phyloP scores from a whole-genome alignment of 208 protist genomes.

The Leishmania guyanensis region DNA sequence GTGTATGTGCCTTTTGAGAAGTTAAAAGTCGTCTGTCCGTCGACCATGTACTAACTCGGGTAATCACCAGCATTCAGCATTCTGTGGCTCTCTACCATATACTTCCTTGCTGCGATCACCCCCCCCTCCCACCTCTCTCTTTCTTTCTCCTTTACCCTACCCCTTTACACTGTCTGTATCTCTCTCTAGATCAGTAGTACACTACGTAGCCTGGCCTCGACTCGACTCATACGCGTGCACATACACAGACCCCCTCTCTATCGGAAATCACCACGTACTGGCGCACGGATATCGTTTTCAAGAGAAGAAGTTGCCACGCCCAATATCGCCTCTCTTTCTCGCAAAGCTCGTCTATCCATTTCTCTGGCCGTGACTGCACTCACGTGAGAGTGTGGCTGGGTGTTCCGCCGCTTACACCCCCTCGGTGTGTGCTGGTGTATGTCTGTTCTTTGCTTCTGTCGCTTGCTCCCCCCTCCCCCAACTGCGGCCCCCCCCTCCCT shows the following conservation, averaged over 20 bases:
- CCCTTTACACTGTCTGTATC: too few relatives aligned
- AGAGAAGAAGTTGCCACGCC: neutral
- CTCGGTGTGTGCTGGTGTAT: neutral
- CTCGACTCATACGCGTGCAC: neutral
- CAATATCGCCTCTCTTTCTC: neutral
- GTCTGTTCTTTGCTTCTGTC: neutral
- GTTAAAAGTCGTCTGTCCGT: neutral
- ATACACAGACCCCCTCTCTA: neutral
- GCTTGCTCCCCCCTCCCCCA: neutral
- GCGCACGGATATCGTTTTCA: neutral
- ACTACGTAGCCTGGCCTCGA: neutral
- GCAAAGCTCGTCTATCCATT: neutral
- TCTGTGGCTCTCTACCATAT: neutral
- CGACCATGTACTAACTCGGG: neutral
- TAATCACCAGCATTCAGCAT: neutral
- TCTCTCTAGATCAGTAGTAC: neutral
- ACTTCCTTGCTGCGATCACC: neutral
- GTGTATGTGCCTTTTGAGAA: neutral
- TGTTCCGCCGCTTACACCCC: neutral
- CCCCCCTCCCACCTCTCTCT: neutral
- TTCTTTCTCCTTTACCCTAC: neutral
- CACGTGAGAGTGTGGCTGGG: neutral
- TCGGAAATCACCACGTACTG: neutral
- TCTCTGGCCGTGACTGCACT: neutral
- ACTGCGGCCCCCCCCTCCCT: neutral